Percentiles rank a stretch among this genome's conserved stretches.
Conservation (phyloP, 2,329 filamentous ascomycete genomes). For the Trichophyton benhamiae region DNA sequence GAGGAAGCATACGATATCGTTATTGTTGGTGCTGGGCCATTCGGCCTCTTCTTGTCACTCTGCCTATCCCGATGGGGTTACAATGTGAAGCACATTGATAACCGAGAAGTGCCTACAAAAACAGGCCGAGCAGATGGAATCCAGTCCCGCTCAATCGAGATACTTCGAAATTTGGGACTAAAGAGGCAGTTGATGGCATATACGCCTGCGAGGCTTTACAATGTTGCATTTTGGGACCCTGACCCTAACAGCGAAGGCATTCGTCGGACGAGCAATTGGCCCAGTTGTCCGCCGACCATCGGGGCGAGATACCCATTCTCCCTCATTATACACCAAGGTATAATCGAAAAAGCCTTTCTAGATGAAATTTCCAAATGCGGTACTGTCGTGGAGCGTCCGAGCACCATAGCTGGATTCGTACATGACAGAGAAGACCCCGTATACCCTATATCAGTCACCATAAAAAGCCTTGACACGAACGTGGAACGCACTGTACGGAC, state of each 20-base stretch:
- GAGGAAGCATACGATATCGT: constrained; percentile 54
- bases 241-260: constrained; percentile 41
- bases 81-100: constrained; percentile 69
- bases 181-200: constrained; percentile 31
- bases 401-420: constrained; percentile 50
- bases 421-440: constrained; percentile 55
- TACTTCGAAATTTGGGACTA: constrained; percentile 32
- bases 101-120: constrained; percentile 29
- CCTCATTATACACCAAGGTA: constrained; percentile 57
- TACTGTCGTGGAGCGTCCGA: constrained; percentile 45
- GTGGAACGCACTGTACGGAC: constrained; percentile 41
- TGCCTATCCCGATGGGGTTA: constrained; percentile 88
- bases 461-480: constrained; percentile 36
- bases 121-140: constrained; percentile 35
- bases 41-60: constrained; percentile 75
- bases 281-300: constrained; percentile 74
- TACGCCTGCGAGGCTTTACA: constrained; percentile 68
- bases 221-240: constrained; percentile 56
- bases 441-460: constrained; percentile 50
- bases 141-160: constrained; percentile 33
- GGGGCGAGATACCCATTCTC: constrained; percentile 56
- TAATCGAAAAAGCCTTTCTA: constrained; percentile 61
- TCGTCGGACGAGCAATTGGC: constrained; percentile 56
- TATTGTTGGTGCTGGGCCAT: constrained; percentile 79
- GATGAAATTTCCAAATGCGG: constrained; percentile 49